Base-by-base conservation (phyloP, 164 flowering plant genomes). In the Santalum album region DNA sequence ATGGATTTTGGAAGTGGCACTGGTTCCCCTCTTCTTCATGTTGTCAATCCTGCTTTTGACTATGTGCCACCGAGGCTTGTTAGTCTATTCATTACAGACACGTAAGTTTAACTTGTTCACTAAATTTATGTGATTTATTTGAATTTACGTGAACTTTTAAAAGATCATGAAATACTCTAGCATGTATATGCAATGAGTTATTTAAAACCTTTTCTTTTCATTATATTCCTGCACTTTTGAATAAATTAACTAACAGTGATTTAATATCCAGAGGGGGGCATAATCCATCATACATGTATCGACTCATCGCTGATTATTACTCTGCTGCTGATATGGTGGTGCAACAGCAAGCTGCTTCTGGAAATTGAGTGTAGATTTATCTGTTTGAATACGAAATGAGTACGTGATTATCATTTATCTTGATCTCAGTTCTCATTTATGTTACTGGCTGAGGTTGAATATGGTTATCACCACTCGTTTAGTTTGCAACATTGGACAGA, bases 31-130 rank as follows among this genome's bases (percentile, higher is more conserved):
- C 89, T 83, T 64, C 88, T 92, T 66, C 95, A 86, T 69, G 92
- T 90, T 49, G 90, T 94, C 66, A 94, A 94, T 66, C 99, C 99
- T 57, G 72, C 96, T 40, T 94, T 94, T 72, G 97, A 94, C 67
- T 94, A 87, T 65, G 95, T 94, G 49, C 99, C 99, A 25, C 99
- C 99, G 53, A 79, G 87, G 69, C 95, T 94, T 68, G 99, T 94
- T 65, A 94, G 85, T 66, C 75, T 94, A 35, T 94, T 94, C 56
- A 90, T 94, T 42, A 94, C 97, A 27, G 99, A 94, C 75, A 84
- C 90, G 97, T 94, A 82, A 85, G 99, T 65, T 59, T 24, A 25
- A 47, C 43, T 34, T 59, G n/a, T 23, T 27, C 12, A 38, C 14
- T 38, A 11, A 1, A 9, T 29, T 3, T 9, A 3, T 3, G 9